Percentiles rank a stretch among this genome's conserved stretches.
phyloP scores from a whole-genome alignment of 2,329 filamentous ascomycete genomes.

The Colletotrichum chlorophyti region DNA sequence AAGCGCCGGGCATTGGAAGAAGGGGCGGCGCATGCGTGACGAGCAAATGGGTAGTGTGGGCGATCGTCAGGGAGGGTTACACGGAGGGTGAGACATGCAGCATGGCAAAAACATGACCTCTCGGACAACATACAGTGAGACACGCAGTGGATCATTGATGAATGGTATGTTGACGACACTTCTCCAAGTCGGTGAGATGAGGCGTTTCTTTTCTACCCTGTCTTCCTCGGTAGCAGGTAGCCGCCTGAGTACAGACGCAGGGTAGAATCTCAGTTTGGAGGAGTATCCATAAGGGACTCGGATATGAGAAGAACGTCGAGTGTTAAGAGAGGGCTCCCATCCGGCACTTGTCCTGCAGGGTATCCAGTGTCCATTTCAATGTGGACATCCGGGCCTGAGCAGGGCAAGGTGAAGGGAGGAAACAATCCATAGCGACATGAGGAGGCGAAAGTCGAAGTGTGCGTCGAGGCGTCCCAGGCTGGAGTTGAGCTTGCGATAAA shows the following conservation, averaged over 20 bases:
- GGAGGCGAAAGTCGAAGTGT: too few relatives aligned
- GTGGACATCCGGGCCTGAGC: constrained; percentile 6
- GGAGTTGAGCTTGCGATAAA: background rate
- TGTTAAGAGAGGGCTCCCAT: constrained; percentile 24
- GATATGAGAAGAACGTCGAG: background rate
- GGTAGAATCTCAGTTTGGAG: too few relatives aligned
- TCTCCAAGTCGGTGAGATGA: background rate
- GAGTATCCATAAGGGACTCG: too few relatives aligned
- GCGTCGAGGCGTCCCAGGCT: too few relatives aligned
- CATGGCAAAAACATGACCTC: constrained; percentile 41
- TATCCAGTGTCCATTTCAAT: too few relatives aligned
- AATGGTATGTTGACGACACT: constrained; percentile 25
- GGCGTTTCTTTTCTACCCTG: background rate
- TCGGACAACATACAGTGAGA: constrained; percentile 44
- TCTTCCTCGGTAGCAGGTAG: constrained; percentile 12
- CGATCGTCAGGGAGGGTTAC: constrained; percentile 30
- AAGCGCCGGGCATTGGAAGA: constrained; percentile 28
- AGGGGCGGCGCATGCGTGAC: constrained; percentile 30
- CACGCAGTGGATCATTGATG: constrained; percentile 41
- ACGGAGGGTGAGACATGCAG: constrained; percentile 40
- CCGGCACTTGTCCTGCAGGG: background rate
- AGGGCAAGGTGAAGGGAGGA: background rate
- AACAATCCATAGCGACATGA: too few relatives aligned
- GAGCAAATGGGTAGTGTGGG: constrained; percentile 22
- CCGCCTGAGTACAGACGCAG: too few relatives aligned